A percentile compares a stretch with the other conserved stretches of the same genome.
phyloP scores from a whole-genome alignment of 805 yeast species.

The Sugiyamaella chiloensis region DNA sequence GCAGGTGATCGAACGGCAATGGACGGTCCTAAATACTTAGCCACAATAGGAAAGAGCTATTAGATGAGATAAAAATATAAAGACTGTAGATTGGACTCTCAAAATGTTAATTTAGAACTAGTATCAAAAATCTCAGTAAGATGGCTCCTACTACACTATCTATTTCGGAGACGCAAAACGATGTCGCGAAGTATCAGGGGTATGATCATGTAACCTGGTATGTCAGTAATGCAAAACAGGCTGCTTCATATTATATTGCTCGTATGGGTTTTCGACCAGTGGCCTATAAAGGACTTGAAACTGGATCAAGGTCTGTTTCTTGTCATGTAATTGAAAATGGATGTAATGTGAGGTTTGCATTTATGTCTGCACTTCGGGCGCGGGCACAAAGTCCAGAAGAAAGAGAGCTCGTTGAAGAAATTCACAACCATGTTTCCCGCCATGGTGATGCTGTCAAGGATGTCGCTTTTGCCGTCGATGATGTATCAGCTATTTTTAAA shows the following conservation, averaged over 20 bases:
- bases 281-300: constrained; percentile 68
- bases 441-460: constrained; percentile 87
- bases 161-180: neutral
- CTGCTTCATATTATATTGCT: constrained; percentile 52
- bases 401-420: constrained; percentile 32
- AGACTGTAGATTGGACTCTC: no score
- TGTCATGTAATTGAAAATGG: constrained; percentile 64
- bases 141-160: constrained; percentile 5
- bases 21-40: neutral
- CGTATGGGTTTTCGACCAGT: constrained; percentile 61
- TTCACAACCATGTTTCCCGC: constrained; percentile 44
- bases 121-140: no score
- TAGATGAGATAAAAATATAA: neutral
- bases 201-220: constrained; percentile 69
- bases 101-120: no score
- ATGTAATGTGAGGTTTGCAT: constrained; percentile 44
- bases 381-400: constrained; percentile 29
- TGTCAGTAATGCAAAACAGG: constrained; percentile 67
- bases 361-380: constrained; percentile 39
- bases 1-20: neutral
- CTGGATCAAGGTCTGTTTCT: constrained; percentile 52
- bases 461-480: constrained; percentile 59
- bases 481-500: constrained; percentile 44
- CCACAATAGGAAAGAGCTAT: neutral
- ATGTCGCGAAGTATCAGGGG: constrained; percentile 29